These are phyloP conservation scores for Penicillium occitanis DNA, from an alignment of 2,329 filamentous ascomycete genomes.

Conservation along the genomic window DNA sequence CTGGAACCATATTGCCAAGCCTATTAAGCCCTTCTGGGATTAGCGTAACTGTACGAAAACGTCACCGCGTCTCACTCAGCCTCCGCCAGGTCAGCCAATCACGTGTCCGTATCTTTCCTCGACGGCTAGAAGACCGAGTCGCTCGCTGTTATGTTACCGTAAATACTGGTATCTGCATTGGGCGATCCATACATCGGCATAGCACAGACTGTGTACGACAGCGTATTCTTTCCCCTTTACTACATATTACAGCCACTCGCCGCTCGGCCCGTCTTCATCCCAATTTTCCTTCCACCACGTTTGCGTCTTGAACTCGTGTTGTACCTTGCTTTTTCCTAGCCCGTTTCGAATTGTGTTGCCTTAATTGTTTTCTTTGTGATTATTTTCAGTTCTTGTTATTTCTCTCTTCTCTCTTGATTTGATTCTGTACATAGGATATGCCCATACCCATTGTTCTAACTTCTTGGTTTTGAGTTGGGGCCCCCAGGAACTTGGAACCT, in stretches of 20 bases:
- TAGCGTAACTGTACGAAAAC: background rate
- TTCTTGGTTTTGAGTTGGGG: background rate
- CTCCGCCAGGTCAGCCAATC: background rate
- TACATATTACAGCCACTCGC: background rate
- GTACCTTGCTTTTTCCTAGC: background rate
- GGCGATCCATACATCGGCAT: background rate
- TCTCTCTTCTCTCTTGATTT: background rate
- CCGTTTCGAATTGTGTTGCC: background rate
- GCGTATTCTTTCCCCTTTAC: background rate
- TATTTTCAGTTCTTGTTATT: background rate
- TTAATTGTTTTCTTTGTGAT: background rate
- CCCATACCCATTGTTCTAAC: background rate
- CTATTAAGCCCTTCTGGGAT: background rate
- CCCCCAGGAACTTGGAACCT: background rate
- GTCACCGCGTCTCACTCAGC: background rate
- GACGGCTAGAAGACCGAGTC: background rate
- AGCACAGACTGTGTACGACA: background rate
- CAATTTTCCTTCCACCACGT: slow-evolving; percentile 7
- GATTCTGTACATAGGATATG: background rate
- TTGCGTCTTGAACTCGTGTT: slow-evolving; percentile 1
- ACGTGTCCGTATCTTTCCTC: background rate
- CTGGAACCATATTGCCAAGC: background rate
- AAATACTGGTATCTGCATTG: background rate
- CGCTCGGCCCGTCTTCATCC: background rate
- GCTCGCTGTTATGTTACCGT: background rate